Evolutionary conservation across 305 asterid genomes (phyloP), one percentile per base, ranked within the genome.

Genomic region (Stenogyne calaminthoides): DNA sequence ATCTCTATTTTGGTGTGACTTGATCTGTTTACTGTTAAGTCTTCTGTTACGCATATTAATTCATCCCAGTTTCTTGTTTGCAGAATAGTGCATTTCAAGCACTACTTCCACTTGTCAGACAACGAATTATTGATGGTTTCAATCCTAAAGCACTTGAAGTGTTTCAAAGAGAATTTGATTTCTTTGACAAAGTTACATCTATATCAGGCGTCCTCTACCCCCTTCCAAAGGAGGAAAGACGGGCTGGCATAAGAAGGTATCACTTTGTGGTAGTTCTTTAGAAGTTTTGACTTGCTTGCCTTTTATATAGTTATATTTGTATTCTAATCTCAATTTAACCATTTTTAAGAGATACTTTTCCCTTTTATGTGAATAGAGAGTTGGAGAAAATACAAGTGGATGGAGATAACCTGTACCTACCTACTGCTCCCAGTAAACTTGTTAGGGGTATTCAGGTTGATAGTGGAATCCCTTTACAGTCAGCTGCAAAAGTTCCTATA

Each of bases 401-500:
- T n/a, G 97, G 98, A 84, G 95, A 95, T 82, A 97, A 91, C 80
- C 92, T 95, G 42, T 95, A 95, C 85, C 90, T 95, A 73, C 99
- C 99, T 83, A 95, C 99, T 76, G 99, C 97, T 69, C 93, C 90
- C 78, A 83, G 46, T 83, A 95, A 95, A 88, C 89, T 92, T 69
- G 98, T 95, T 71, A 86, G 90, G 75, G 96, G 99, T 75, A 92
- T 95, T 78, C 93, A 88, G 84, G 87, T 86, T 74, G 95, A 95
- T 78, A 95, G 99, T 83, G 99, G 99, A 78, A 86, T 95, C 80
- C 97, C 99, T 67, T 83, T 95, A 81, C 99, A 95, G 74, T 95
- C 99, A 77, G 99, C 99, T 7, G 98, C 99, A 67, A 95, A 95
- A 86, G 99, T 95, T 76, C 99, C 99, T 70, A 95, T 95, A 71